Conservation (phyloP, 306 rosid species). For the Sechiopsis laciniata region DNA sequence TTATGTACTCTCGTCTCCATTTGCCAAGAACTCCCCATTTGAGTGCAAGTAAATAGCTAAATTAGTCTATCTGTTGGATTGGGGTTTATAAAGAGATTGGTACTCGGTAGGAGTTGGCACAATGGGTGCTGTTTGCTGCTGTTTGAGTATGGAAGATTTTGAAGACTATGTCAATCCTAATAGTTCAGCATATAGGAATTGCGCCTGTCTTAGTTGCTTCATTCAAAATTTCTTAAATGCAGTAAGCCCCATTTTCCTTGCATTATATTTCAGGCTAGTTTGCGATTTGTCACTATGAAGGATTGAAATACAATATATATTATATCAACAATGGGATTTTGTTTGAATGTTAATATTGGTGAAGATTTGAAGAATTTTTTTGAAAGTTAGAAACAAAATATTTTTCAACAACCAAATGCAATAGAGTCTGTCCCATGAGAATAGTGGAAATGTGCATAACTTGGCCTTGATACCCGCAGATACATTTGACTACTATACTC, state of each 20-base stretch:
- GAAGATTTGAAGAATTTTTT: not conserved
- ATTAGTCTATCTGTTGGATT: conserved; percentile 28
- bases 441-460: no score
- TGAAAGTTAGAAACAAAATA: no score
- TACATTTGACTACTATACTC: no score
- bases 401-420: no score
- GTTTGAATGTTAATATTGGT: not conserved
- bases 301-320: not conserved
- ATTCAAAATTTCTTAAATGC: conserved; percentile 55
- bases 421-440: no score
- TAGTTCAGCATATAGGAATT: conserved; percentile 65
- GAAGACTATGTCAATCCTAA: conserved; percentile 88
- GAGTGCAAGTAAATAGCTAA: conserved; percentile 24
- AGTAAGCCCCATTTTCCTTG: conserved; percentile 42
- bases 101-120: conserved; percentile 34
- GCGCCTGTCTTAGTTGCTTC: conserved; percentile 70
- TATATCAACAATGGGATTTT: not conserved
- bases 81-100: conserved; percentile 30
- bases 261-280: not conserved
- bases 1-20: conserved; percentile 58
- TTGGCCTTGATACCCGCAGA: no score
- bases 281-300: not conserved
- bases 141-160: conserved; percentile 53
- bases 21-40: conserved; percentile 26
- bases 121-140: conserved; percentile 96